Conservation (phyloP, 192 early-diverging fungal species). For the Funneliformis mosseae region DNA sequence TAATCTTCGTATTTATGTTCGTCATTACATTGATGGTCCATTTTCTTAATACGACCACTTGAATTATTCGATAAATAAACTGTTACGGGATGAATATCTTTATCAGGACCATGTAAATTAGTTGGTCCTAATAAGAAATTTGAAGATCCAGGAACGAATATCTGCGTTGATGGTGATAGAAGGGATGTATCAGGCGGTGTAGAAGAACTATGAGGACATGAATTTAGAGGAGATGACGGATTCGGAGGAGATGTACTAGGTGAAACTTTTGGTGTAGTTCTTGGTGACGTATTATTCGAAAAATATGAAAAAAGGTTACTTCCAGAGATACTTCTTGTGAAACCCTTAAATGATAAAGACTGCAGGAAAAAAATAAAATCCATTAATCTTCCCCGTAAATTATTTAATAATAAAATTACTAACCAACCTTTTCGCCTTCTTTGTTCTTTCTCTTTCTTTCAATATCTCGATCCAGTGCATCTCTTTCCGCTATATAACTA, state of each 20-base stretch:
- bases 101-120: constrained; percentile 1
- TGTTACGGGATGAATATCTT: not conserved
- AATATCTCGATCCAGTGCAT: not conserved
- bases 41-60: not conserved
- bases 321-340: constrained; percentile 14
- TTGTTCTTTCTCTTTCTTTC: constrained; percentile 23
- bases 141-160: not conserved
- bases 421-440: constrained; percentile 27
- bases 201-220: not conserved
- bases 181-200: not conserved
- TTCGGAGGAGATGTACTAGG: not conserved
- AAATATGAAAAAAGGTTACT: constrained; percentile 27
- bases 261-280: not conserved
- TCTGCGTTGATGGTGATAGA: not conserved
- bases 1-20: not conserved
- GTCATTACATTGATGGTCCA: not conserved
- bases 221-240: too few relatives aligned
- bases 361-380: not conserved
- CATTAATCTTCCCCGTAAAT: not conserved
- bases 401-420: not conserved
- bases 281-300: too few relatives aligned
- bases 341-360: constrained; percentile 18
- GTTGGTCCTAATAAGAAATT: constrained; percentile 20
- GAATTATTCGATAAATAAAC: constrained; percentile 13
- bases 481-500: constrained; percentile 9